Percentiles rank a stretch among this genome's conserved stretches.
Conservation (phyloP, 1,284 basidiomycete genomes). For the Naganishia liquefaciens region DNA sequence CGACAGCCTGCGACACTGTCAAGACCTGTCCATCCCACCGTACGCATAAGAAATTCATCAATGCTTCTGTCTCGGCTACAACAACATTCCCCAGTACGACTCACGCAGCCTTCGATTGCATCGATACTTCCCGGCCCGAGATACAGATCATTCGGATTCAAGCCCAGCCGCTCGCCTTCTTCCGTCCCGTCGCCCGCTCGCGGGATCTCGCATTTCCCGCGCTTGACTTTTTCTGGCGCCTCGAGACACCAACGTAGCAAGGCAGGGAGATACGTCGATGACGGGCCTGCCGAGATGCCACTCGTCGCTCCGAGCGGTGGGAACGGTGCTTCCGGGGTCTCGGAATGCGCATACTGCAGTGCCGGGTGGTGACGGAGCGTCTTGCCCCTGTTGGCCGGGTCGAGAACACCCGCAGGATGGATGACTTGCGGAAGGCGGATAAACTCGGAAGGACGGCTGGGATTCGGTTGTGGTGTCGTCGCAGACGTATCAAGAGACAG, state of each 20-base stretch:
- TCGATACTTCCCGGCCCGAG: constrained; percentile 60
- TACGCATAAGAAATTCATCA: background rate
- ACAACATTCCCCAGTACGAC: constrained; percentile 47
- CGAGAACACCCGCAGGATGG: constrained; percentile 10
- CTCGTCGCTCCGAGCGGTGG: constrained; percentile 37
- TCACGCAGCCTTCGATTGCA: constrained; percentile 50
- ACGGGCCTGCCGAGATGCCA: constrained; percentile 33
- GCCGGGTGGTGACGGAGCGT: constrained; percentile 14
- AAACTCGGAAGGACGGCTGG: constrained; percentile 9
- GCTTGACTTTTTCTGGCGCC: constrained; percentile 65
- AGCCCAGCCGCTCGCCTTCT: constrained; percentile 59
- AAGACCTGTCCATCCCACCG: constrained; percentile 42
- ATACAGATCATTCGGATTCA: constrained; percentile 74
- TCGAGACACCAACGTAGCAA: constrained; percentile 62
- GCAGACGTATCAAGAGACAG: constrained; percentile 3
- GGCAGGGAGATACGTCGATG: constrained; percentile 46
- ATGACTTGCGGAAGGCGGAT: constrained; percentile 20
- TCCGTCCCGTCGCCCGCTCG: constrained; percentile 10
- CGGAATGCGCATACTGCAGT: constrained; percentile 25
- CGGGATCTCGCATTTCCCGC: constrained; percentile 77
- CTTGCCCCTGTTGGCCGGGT: constrained; percentile 12
- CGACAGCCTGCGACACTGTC: constrained; percentile 81
- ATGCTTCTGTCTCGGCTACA: constrained; percentile 46
- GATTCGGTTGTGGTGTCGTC: background rate
- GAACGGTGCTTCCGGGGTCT: constrained; percentile 43